Conservation (phyloP, 2,329 filamentous ascomycete genomes). For the Botrytis medusae region DNA sequence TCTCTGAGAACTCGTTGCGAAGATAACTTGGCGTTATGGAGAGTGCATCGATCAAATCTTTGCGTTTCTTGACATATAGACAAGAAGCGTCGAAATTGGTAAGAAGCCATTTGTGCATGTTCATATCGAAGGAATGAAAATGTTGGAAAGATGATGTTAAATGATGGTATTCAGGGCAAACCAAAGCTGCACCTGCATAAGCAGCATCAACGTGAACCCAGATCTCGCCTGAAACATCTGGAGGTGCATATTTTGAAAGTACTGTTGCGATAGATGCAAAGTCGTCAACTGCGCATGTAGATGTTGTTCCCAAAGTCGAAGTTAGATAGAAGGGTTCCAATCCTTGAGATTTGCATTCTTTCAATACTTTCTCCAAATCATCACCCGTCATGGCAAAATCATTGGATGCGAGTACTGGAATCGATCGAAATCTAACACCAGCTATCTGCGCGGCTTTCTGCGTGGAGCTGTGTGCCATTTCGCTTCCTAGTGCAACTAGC, state of each 20-base stretch:
- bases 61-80: constrained; percentile 73
- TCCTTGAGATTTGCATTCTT: constrained; percentile 64
- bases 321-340: constrained; percentile 86
- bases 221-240: constrained; percentile 51
- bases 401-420: constrained; percentile 61
- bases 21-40: constrained; percentile 80
- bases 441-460: constrained; percentile 86
- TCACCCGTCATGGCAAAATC: constrained; percentile 70
- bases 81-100: constrained; percentile 88
- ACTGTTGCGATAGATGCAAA: constrained; percentile 49
- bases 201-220: constrained; percentile 96
- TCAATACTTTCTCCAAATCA: constrained; percentile 60
- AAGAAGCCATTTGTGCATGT: constrained; percentile 97
- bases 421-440: constrained; percentile 74
- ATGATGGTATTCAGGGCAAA: constrained; percentile 77
- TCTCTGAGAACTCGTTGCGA: constrained; percentile 75
- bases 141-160: constrained; percentile 59
- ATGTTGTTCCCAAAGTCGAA: constrained; percentile 80
- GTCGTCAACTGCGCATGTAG: constrained; percentile 84
- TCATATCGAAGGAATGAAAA: constrained; percentile 90
- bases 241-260: constrained; percentile 42
- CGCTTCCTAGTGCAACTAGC: constrained; percentile 78
- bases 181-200: constrained; percentile 82
- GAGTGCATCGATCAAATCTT: constrained; percentile 76
- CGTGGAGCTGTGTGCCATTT: constrained; percentile 78